A percentile compares a stretch with the other conserved stretches of the same genome.
phyloP scores from a whole-genome alignment of 768 basidiomycete genomes.

The Lepiota subincarnata region DNA sequence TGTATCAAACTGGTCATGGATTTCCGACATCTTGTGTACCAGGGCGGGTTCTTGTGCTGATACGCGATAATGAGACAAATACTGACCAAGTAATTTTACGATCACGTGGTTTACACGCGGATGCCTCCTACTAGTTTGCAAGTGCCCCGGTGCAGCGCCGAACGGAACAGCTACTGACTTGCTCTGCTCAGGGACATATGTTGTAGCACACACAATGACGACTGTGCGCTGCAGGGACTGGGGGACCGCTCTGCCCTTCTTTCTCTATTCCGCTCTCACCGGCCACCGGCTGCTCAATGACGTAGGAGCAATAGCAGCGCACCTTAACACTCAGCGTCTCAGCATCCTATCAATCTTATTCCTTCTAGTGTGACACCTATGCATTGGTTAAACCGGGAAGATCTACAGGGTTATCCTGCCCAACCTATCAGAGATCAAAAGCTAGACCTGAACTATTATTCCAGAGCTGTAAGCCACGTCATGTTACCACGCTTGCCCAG shows the following conservation, averaged over 20 bases:
- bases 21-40: slow-evolving; percentile 61
- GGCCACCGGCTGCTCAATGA: slow-evolving; percentile 4
- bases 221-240: too few relatives aligned
- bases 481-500: too few relatives aligned
- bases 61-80: background rate
- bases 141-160: too few relatives aligned
- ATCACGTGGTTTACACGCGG: background rate
- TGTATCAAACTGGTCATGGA: slow-evolving; percentile 94
- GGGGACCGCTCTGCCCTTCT: background rate
- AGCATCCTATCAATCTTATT: background rate
- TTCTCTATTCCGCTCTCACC: slow-evolving; percentile 1
- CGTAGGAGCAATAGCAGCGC: slow-evolving; percentile 3
- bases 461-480: background rate
- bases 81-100: too few relatives aligned
- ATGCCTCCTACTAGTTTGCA: too few relatives aligned
- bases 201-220: background rate
- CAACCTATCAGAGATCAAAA: background rate
- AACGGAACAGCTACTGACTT: background rate
- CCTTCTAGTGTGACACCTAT: background rate
- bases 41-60: background rate
- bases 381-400: background rate
- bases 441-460: background rate
- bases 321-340: background rate
- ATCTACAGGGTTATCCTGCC: slow-evolving; percentile 4
- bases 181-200: background rate